Base-by-base conservation (phyloP, 78 protist genomes). In the Dictyostelium firmibasis region DNA sequence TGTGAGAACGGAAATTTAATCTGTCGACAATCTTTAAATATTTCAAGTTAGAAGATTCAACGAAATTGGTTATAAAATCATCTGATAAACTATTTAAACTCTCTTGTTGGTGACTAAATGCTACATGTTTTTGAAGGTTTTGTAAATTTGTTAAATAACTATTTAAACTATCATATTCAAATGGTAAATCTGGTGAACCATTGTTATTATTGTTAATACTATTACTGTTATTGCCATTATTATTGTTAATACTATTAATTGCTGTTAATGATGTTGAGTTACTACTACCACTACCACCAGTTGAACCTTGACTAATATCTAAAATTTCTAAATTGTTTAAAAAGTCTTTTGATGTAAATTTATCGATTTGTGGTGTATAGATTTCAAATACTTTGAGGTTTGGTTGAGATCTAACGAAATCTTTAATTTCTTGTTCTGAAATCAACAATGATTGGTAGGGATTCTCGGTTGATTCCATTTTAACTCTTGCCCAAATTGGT, bases 401-500 rank as follows among this genome's bases (percentile, higher is more conserved):
- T 31, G 86, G 57, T 70, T 89, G 94, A 13, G 27, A 33, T 33
- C 29, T 25, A 14, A 89, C 62, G 25, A 89, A 89, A 20, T 27
- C n/a, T 89, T 50, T 78, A 11, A 89, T 50, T 14, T 78, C 82
- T 14, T 78, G 47, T 76, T 89, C 94, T 11, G 94, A 29, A 6
- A 89, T 69, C 7, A 69, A 69, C 29, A n/a, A 33, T 31, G 78
- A 76, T 20, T 89, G 82, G 38, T 44, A 82, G 8, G 86, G 86
- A 60, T 60, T 82, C 16, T 82, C 86, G 1, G 38, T 50, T 27
- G 53, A 33, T 41, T 89, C 87, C 33, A 75, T 29, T 47, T 81
- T 81, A 2, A 89, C 29, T 81, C 94, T 60, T 27, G 94, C 84
- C 82, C 84, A 89, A 36, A 89, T 89, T 36, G 94, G 84, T 69